Base-by-base conservation (phyloP, 2,329 filamentous ascomycete species). In the Immersiporthe knoxdaviesiana region DNA sequence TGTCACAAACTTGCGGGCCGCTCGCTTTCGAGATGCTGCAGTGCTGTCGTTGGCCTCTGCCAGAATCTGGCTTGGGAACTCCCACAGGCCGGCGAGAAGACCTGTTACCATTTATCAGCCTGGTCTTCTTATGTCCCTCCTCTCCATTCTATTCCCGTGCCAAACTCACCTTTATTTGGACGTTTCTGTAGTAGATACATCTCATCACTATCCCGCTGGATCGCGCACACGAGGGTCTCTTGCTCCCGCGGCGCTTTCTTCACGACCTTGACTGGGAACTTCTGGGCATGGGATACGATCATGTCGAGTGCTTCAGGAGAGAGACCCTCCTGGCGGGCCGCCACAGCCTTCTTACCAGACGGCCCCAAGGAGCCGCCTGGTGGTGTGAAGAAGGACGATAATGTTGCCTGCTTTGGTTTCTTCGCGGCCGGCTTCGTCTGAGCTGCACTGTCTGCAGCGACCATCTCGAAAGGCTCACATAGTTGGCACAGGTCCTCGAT, bases 41-140 rank as follows among this genome's bases (percentile, higher is more conserved):
- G 74, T 77, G 66, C 70, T 75, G 44, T 74, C 72, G n/a, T 74
- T 71, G 1, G 72, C 66, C 0, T 74, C 74, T 0, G 77, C 72
- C 0, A 87, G 69, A 0, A 77, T 75, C 3, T 77, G 74, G 72
- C 84, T 87, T 0, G 86, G 86, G 7, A 88, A 80, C 71, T 88
- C 85, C 86, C 86, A 88, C 6, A 88, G 72, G 0, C 85, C 83
- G 0, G 85, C 86, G 0, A 88, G 77, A 0, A 88, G 79, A 0
- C 86, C 70, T 71, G 18, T 14, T 7, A 44, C 0, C 2, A 5
- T 35, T 52, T 39, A 41, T 24, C 11, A 64, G 59, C 39, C 37
- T 60, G 30, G 59, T 32, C 41, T 30, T 47, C 24, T 30, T 24
- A 1, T n/a, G 8, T 12, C 18, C 2, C 35, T n/a, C 27, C 6